Evolutionary conservation across 2,329 filamentous ascomycete genomes (phyloP).

Genomic region (Seiridium cupressi): DNA sequence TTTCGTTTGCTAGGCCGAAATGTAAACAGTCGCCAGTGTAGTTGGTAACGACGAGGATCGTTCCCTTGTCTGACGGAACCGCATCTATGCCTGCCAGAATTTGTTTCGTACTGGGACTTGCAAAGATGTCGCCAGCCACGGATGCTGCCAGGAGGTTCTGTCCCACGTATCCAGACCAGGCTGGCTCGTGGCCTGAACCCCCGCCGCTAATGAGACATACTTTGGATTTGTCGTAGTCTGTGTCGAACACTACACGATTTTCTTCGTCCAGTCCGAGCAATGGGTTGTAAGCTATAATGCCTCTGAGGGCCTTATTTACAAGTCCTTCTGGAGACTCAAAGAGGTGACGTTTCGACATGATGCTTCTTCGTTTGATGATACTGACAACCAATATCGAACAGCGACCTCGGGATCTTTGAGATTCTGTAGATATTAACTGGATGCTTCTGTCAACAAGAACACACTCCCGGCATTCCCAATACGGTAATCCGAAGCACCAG

Average conservation of each 20-base stretch:
- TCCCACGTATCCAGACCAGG: slow-evolving; percentile 64
- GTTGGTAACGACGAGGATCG: slow-evolving; percentile 62
- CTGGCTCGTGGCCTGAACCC: slow-evolving; percentile 59
- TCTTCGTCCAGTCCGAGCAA: slow-evolving; percentile 46
- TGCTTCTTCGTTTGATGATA: slow-evolving; percentile 3
- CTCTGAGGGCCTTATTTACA: slow-evolving; percentile 49
- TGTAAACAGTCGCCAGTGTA: slow-evolving; percentile 65
- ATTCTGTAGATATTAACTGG: not conserved
- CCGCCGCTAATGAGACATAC: slow-evolving; percentile 54
- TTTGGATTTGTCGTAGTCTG: slow-evolving; percentile 38
- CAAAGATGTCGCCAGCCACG: slow-evolving; percentile 62
- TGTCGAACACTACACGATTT: slow-evolving; percentile 52
- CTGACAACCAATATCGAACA: too few species aligned
- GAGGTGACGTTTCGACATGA: slow-evolving; percentile 53
- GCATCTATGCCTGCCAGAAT: slow-evolving; percentile 57
- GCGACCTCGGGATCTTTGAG: not conserved
- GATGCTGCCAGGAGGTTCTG: slow-evolving; percentile 59
- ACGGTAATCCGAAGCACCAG: slow-evolving; percentile 15
- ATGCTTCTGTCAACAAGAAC: not conserved
- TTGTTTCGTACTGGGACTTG: slow-evolving; percentile 61
- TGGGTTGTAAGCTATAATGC: slow-evolving; percentile 53
- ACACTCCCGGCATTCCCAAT: slow-evolving; percentile 16
- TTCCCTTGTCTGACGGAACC: slow-evolving; percentile 53
- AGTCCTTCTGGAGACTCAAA: slow-evolving; percentile 52
- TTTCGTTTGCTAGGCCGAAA: slow-evolving; percentile 59